Evolutionary conservation across 306 rosid genomes (phyloP), one percentile per base, ranked within the genome.

Genomic region (Quercus glauca): DNA sequence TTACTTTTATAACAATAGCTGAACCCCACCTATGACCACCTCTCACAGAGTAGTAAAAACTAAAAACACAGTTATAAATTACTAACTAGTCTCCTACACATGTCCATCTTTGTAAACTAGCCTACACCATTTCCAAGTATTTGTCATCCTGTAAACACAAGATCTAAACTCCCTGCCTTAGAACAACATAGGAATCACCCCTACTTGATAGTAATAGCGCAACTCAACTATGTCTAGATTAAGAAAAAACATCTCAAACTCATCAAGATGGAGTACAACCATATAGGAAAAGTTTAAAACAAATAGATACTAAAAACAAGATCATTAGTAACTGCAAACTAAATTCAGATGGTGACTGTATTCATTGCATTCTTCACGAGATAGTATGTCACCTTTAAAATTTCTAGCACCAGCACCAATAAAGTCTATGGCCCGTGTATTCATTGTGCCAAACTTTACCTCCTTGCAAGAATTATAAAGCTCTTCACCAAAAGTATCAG

Each of bases 391-490:
- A 94, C 98, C 98, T 88, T 89, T 49, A 76, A 80, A 92, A 87
- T 60, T 90, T 86, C 45, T 83, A 73, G 99, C 97, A 80, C 97
- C 99, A 70, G 86, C 99, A 63, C 99, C 99, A 82, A 94, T 86
- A 84, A 94, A 94, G 83, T 94, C 97, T 17, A 94, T 86, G 75
- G 99, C 99, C 86, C 91, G 83, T 17, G 99, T 94, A 84, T 94
- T 94, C 99, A 94, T 94, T 20, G 99, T 94, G 76, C 99, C 99
- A 85, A 94, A 94, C 85, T 94, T 94, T 25, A 94, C 99, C 69
- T 94, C 99, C 89, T 92, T 90, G 89, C 99, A 94, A 19, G 97
- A 89, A 74, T 83, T 63, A 71, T 83, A 94, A 56, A 94, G 90
- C 57, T 88, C 97, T 77, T 91, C 83, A 51, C 97, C 99, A 84